Evolutionary conservation across 495 filamentous ascomycete genomes (phyloP).

Genomic region (Penicillium canescens): DNA sequence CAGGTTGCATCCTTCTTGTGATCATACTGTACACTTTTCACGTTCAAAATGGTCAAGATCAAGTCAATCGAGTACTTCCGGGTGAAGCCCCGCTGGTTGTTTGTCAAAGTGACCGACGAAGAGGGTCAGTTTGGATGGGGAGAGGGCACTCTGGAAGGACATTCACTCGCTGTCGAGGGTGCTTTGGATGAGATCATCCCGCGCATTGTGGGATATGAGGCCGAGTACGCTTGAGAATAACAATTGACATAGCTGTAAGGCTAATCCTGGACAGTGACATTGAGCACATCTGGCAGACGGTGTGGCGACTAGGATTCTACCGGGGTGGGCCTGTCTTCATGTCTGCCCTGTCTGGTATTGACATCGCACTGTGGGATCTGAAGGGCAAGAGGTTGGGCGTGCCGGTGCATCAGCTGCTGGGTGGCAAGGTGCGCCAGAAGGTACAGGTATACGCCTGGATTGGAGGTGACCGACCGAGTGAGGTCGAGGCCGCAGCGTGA

Average conservation of each 20-base stretch:
- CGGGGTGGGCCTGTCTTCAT: conserved; percentile 84
- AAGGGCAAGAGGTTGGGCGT: conserved; percentile 63
- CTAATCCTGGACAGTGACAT: conserved; percentile 58
- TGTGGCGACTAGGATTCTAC: conserved; percentile 74
- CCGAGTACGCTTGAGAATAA: conserved; percentile 54
- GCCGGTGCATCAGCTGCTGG: conserved; percentile 72
- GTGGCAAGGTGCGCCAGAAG: conserved; percentile 74
- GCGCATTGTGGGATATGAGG: conserved; percentile 70
- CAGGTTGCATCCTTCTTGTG: neutral
- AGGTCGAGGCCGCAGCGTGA: conserved; percentile 61
- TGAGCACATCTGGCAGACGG: conserved; percentile 78
- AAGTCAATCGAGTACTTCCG: conserved; percentile 75
- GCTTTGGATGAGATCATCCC: conserved; percentile 67
- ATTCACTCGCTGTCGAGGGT: conserved; percentile 78
- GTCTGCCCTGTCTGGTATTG: conserved; percentile 76
- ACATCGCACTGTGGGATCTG: conserved; percentile 83
- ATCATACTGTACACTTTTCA: neutral
- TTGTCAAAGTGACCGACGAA: conserved; percentile 75
- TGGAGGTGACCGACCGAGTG: conserved; percentile 74
- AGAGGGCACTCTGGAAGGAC: conserved; percentile 76
- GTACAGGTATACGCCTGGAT: conserved; percentile 86
- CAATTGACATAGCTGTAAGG: neutral
- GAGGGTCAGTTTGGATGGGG: conserved; percentile 72
- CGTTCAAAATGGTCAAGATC: conserved; percentile 61
- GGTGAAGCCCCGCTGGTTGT: conserved; percentile 78